These are phyloP conservation scores for Phytophthora ohioensis DNA, from an alignment of 352 stramenopile species.

Conservation along the genomic window DNA sequence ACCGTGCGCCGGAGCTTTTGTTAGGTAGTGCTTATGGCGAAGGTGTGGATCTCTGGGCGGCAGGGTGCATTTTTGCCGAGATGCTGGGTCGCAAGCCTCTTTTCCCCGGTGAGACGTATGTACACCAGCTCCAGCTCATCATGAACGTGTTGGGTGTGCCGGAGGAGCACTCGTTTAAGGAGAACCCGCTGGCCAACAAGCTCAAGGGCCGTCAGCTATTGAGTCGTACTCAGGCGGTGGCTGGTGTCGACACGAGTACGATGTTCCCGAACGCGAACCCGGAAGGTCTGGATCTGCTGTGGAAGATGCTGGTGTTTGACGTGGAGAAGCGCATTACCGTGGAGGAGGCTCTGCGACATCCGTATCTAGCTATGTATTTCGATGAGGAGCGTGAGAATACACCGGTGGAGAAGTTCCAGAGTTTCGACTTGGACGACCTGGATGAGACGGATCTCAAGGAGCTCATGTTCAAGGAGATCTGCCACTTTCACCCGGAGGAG, in stretches of 20 bases:
- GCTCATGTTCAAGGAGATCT: constrained; percentile 93
- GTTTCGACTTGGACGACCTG: constrained; percentile 87
- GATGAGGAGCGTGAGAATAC: constrained; percentile 76
- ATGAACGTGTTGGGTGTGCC: constrained; percentile 91
- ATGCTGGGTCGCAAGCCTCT: constrained; percentile 89
- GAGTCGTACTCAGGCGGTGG: constrained; percentile 81
- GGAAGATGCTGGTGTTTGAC: constrained; percentile 93
- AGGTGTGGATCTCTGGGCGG: constrained; percentile 87
- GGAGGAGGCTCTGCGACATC: constrained; percentile 95
- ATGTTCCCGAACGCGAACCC: constrained; percentile 91
- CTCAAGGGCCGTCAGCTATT: constrained; percentile 87
- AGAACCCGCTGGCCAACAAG: constrained; percentile 90
- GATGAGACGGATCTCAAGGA: constrained; percentile 88
- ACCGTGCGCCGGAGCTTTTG: constrained; percentile 86
- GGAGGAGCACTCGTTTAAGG: constrained; percentile 90
- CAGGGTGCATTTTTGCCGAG: constrained; percentile 89
- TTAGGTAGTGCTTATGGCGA: constrained; percentile 87
- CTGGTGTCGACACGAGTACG: constrained; percentile 81
- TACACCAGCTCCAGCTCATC: constrained; percentile 90
- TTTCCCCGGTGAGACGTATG: constrained; percentile 88
- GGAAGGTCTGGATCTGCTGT: constrained; percentile 82
- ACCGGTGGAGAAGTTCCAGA: constrained; percentile 82
- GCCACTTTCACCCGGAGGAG: constrained; percentile 88
- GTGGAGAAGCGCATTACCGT: constrained; percentile 96
- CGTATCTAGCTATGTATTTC: constrained; percentile 95